phyloP scores from a whole-genome alignment of 768 basidiomycete genomes.

The Agrocybe chaxingu region DNA sequence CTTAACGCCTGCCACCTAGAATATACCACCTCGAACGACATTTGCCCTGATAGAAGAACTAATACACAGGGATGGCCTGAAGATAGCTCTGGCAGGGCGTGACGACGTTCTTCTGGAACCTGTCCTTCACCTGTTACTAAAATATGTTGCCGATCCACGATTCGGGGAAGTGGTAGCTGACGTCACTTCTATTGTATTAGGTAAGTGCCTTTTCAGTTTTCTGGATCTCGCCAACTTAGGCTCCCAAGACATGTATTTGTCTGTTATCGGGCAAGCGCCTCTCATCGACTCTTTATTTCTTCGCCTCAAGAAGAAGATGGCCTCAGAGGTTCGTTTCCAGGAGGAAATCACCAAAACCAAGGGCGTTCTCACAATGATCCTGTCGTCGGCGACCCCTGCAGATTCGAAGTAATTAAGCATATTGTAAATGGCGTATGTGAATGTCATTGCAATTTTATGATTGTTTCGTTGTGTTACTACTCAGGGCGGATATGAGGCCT shows the following conservation, averaged over 20 bases:
- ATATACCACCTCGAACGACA: conserved; percentile 77
- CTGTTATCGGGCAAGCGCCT: conserved; percentile 92
- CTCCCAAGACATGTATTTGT: conserved; percentile 79
- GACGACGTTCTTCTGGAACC: conserved; percentile 95
- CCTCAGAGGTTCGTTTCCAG: conserved; percentile 85
- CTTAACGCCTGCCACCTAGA: conserved; percentile 38
- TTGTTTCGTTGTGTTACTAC: conserved; percentile 14
- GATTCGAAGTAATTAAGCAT: too few species aligned
- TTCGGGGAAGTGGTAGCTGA: conserved; percentile 91
- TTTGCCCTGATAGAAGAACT: conserved; percentile 94
- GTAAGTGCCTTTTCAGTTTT: conserved; percentile 39
- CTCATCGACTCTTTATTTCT: conserved; percentile 85
- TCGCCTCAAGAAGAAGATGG: conserved; percentile 79
- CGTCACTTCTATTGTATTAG: conserved; percentile 76
- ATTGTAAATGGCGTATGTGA: conserved; percentile 5
- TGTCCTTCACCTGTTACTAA: conserved; percentile 79
- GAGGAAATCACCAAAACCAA: conserved; percentile 76
- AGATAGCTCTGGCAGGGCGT: conserved; percentile 81
- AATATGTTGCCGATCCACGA: conserved; percentile 84
- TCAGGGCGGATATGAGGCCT: conserved; percentile 63
- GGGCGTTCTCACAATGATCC: conserved; percentile 90
- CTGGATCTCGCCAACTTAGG: conserved; percentile 1
- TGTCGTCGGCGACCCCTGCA: conserved; percentile 40
- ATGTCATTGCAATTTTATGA: conserved; percentile 3
- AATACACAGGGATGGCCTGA: conserved; percentile 86